These are phyloP conservation scores for Cutaneotrichosporon cutaneum DNA, from an alignment of 1,284 basidiomycete species.

Conservation along the genomic window DNA sequence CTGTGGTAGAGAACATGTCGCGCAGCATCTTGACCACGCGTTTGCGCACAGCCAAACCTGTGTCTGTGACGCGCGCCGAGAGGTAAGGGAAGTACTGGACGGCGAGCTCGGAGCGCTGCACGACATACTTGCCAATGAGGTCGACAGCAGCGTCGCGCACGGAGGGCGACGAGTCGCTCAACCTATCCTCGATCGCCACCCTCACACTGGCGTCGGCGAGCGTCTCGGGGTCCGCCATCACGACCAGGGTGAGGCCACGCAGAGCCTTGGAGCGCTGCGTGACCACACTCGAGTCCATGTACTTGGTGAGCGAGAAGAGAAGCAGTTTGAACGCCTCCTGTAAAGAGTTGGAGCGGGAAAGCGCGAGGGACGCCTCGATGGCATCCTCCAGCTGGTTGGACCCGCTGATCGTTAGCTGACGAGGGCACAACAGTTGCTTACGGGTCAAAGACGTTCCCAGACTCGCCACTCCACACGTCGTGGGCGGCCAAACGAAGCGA, in stretches of 20 bases:
- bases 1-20: conserved; percentile 69
- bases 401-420: conserved; percentile 30
- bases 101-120: conserved; percentile 78
- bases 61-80: conserved; percentile 83
- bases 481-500: conserved; percentile 27
- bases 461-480: conserved; percentile 38
- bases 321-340: conserved; percentile 76
- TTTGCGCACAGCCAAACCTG: conserved; percentile 87
- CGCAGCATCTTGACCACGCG: conserved; percentile 91
- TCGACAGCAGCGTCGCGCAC: conserved; percentile 96
- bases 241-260: conserved; percentile 76
- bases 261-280: conserved; percentile 88
- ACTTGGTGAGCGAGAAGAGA: conserved; percentile 67
- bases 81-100: conserved; percentile 82
- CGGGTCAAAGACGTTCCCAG: conserved; percentile 38
- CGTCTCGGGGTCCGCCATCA: conserved; percentile 80
- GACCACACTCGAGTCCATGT: conserved; percentile 76
- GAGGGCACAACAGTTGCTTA: conserved; percentile 15
- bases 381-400: conserved; percentile 35
- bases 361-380: conserved; percentile 60
- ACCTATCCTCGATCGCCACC: conserved; percentile 78
- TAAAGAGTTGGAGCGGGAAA: conserved; percentile 70
- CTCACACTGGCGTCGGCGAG: conserved; percentile 62
- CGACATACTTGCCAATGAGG: conserved; percentile 90
- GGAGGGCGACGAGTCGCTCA: conserved; percentile 83